Base-by-base conservation (phyloP, 129 eudicot species). In the Lonicera japonica region DNA sequence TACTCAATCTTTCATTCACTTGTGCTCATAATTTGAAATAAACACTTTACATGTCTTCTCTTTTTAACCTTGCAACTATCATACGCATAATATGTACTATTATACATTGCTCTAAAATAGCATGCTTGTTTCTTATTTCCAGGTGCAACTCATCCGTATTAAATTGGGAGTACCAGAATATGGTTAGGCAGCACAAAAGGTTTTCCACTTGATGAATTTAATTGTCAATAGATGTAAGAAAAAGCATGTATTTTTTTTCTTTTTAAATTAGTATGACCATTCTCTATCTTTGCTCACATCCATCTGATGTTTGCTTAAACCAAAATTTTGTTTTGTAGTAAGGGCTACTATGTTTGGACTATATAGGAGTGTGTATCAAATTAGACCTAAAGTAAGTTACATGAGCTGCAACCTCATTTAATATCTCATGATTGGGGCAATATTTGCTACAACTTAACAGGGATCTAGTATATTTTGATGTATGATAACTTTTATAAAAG, bases 161-260 rank as follows among this genome's bases (percentile, higher is more conserved):
- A 83, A 86, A 47, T 17, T 79, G 64, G 70, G 95, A 74, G 86
- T 86, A 62, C 89, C 89, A 4, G 86, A 79, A 62, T 79, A 56
- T 21, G 89, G 89, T 40, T 86, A 89, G 89, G 82, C 95, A 10
- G 82, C 89, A 21, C 95, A 86, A 71, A 86, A 86, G 64, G 77
- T 79, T 60, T 82, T 82, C 72, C 89, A 82, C 79, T 72, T 82
- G 76, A 82, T 86, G 86, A 86, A 86, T 71, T 82, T 82, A 63
- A 58, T 74, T 70, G 95, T 86, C 47, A 74, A 77, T 64, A 86
- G 86, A 80, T 68, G 95, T 86, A 82, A 82, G 81, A 69, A 29
- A 29, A 29, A 29, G 68, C 73, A 25, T 63, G 25, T 76, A 64
- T n/a, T n/a, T n/a, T n/a, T n/a, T n/a, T n/a, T n/a, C 48, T 21